Conservation (phyloP, 2,329 filamentous ascomycete genomes). For the Fusarium sterilihyphosum region DNA sequence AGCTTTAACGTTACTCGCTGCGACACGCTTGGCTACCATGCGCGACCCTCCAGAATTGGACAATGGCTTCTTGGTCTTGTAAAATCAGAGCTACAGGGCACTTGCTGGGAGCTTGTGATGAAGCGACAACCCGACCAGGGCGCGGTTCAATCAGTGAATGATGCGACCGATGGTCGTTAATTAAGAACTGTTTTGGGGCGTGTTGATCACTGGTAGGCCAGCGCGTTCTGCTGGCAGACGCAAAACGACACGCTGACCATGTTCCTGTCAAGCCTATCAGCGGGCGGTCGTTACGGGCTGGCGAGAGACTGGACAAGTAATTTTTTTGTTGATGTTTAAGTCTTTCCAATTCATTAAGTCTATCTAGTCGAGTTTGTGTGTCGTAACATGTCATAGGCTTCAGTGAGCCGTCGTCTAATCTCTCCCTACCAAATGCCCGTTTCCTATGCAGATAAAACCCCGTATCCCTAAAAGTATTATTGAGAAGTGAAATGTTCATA, state of each 20-base stretch:
- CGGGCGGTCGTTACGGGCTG: too few relatives aligned
- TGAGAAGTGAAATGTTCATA: conserved; percentile 10
- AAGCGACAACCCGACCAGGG: background rate
- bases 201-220: background rate
- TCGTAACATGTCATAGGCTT: conserved; percentile 9
- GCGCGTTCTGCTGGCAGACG: background rate
- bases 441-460: background rate
- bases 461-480: background rate
- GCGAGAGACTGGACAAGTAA: background rate
- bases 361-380: conserved; percentile 3
- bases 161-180: background rate
- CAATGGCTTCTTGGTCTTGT: background rate
- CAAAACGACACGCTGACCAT: background rate
- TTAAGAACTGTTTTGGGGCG: too few relatives aligned
- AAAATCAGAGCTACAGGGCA: background rate
- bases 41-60: background rate
- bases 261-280: background rate
- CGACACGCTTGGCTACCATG: background rate
- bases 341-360: background rate
- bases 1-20: too few relatives aligned
- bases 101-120: background rate
- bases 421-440: background rate
- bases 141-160: background rate
- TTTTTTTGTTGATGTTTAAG: too few relatives aligned
- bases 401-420: background rate